A percentile compares a stretch with the other conserved stretches of the same genome.
Conservation (phyloP, 139 green algal species). For the Monoraphidium neglectum region DNA sequence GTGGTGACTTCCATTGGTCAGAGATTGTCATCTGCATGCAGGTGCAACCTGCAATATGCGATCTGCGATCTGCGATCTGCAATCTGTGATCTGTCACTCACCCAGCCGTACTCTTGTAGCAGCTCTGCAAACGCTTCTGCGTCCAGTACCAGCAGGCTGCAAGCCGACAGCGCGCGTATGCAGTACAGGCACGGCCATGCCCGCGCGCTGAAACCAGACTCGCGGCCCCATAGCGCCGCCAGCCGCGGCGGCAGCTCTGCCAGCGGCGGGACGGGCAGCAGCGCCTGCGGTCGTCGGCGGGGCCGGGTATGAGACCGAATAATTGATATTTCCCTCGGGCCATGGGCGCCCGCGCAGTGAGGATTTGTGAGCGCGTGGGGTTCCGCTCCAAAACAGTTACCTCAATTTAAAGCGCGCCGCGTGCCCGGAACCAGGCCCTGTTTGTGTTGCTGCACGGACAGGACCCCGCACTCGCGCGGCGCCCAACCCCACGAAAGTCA, state of each 20-base stretch:
- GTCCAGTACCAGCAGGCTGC: conserved; percentile 22
- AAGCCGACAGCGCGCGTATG: conserved; percentile 15
- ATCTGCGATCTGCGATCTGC: neutral
- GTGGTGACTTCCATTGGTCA: neutral
- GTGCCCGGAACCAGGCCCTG: too few species aligned
- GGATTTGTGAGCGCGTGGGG: neutral
- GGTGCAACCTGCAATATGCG: neutral
- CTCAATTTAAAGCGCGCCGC: neutral
- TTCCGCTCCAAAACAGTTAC: neutral
- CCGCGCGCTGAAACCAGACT: neutral
- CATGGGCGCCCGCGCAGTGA: too few species aligned
- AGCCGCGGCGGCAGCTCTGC: neutral
- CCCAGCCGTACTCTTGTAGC: conserved; percentile 14
- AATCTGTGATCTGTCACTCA: neutral
- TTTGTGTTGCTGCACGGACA: too few species aligned
- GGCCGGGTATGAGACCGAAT: neutral
- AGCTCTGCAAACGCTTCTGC: conserved; percentile 6
- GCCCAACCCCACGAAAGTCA: too few species aligned
- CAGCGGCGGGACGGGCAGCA: conserved; percentile 10
- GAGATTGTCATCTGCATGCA: neutral
- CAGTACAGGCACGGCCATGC: conserved; percentile 12
- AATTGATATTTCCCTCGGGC: too few species aligned
- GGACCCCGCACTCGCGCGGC: too few species aligned
- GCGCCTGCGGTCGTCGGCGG: neutral
- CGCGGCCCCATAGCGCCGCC: neutral